These are phyloP conservation scores for Hanseniaspora lindneri DNA, from an alignment of 805 yeast genomes.

Conservation along the genomic window DNA sequence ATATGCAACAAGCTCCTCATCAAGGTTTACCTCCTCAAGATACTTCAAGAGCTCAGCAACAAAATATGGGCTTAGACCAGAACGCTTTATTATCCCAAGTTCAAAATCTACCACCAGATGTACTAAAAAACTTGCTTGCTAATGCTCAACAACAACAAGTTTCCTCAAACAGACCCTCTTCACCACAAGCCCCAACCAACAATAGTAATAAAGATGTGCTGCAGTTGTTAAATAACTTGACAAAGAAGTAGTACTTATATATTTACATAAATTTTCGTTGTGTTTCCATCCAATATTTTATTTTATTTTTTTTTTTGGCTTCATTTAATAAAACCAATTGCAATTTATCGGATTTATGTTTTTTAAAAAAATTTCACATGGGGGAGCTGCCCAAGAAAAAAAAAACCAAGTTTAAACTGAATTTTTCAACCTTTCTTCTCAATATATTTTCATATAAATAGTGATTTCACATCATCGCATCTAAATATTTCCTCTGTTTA, in stretches of 20 bases:
- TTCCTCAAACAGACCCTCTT: not conserved
- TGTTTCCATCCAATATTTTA: not conserved
- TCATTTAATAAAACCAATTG: not conserved
- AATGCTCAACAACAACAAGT: constrained; percentile 26
- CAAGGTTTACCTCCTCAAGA: constrained; percentile 22
- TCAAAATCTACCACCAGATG: constrained; percentile 29
- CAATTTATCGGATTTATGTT: not conserved
- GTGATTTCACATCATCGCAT: no score
- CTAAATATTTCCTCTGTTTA: no score
- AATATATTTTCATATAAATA: no score
- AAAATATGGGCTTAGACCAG: constrained; percentile 24
- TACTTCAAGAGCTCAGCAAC: constrained; percentile 19
- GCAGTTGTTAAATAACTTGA: constrained; percentile 11
- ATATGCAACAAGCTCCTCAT: constrained; percentile 21
- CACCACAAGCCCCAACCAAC: not conserved
- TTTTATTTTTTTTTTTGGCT: not conserved
- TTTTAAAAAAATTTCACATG: not conserved
- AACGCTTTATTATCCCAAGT: constrained; percentile 27
- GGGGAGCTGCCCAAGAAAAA: no score
- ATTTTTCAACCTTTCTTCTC: no score
- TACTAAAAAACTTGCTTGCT: constrained; percentile 25
- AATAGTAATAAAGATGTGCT: constrained; percentile 1
- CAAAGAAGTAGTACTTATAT: constrained; percentile 11
- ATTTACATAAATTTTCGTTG: no score
- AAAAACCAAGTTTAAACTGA: no score